A percentile compares a stretch with the other conserved stretches of the same genome.
These are phyloP conservation scores for Stachybotrys echinatus DNA, from an alignment of 2,329 filamentous ascomycete species.

Conservation along the genomic window DNA sequence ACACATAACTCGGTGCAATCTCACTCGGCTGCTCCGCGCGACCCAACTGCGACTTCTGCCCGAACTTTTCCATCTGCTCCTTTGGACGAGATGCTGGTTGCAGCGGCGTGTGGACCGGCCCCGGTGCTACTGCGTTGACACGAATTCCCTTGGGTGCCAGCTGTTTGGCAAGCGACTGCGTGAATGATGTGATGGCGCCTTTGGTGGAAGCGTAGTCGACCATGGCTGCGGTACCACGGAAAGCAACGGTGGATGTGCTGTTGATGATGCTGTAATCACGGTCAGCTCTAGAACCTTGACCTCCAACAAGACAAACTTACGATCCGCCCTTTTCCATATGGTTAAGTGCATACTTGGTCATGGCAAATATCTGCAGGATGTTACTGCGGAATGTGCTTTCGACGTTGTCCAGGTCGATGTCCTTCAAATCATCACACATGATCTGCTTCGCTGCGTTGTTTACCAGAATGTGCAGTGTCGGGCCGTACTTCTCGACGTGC, in stretches of 20 bases:
- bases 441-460: slow-evolving; percentile 56
- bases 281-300: not conserved
- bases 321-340: slow-evolving; percentile 46
- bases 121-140: slow-evolving; percentile 41
- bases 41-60: slow-evolving; percentile 27
- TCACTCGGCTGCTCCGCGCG: slow-evolving; percentile 38
- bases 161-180: slow-evolving; percentile 45
- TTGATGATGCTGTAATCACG: slow-evolving; percentile 46
- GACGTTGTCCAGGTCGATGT: slow-evolving; percentile 49
- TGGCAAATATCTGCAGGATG: slow-evolving; percentile 53
- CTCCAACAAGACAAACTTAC: slow-evolving; percentile 20
- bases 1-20: slow-evolving; percentile 34
- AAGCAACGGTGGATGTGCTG: slow-evolving; percentile 47
- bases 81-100: slow-evolving; percentile 36
- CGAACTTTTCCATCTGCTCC: slow-evolving; percentile 40
- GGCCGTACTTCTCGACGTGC: slow-evolving; percentile 43
- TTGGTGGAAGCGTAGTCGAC: slow-evolving; percentile 55
- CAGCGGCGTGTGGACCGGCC: slow-evolving; percentile 37
- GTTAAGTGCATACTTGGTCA: slow-evolving; percentile 50
- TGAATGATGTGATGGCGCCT: slow-evolving; percentile 53
- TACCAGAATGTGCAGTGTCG: slow-evolving; percentile 43
- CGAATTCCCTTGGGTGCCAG: slow-evolving; percentile 51
- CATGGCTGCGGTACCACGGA: slow-evolving; percentile 43
- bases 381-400: slow-evolving; percentile 53
- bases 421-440: slow-evolving; percentile 43